These are phyloP conservation scores for Aegilops umbellulata DNA, from an alignment of 176 grass and related monocot species.

Conservation along the genomic window DNA sequence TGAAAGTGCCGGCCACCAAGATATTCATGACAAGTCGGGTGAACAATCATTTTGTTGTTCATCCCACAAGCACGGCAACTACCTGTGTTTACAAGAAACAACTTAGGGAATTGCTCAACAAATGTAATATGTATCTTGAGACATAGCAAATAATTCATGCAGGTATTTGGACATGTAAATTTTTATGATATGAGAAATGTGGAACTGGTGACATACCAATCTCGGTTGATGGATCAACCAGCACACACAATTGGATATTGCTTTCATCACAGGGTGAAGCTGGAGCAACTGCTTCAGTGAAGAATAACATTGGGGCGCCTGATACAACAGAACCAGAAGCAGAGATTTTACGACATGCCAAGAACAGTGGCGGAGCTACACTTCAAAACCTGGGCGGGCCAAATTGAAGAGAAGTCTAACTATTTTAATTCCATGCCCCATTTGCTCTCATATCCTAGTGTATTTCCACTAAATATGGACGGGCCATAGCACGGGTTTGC, in stretches of 20 bases:
- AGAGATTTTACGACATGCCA: neutral
- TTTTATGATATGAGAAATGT: neutral
- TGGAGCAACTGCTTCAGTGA: neutral
- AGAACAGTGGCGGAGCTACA: no score
- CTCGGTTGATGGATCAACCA: neutral
- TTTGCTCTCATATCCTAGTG: no score
- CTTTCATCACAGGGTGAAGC: neutral
- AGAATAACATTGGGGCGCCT: neutral
- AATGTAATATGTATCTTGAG: neutral
- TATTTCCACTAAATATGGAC: no score
- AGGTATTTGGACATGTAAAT: neutral
- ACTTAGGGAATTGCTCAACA: neutral
- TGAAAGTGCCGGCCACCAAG: neutral
- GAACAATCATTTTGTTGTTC: constrained; percentile 28
- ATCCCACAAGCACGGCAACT: constrained; percentile 20
- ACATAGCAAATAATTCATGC: neutral
- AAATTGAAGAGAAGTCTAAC: no score
- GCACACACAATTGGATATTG: neutral
- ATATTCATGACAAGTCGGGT: constrained; percentile 12
- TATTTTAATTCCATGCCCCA: no score
- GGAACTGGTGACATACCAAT: constrained; percentile 4
- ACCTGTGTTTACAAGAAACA: neutral
- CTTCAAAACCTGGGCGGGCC: no score
- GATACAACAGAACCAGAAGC: neutral
- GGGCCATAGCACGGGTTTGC: no score